Evolutionary conservation across 345 rosid species (phyloP), one percentile per base, ranked within the genome.

Genomic region (Turritis glabra): DNA sequence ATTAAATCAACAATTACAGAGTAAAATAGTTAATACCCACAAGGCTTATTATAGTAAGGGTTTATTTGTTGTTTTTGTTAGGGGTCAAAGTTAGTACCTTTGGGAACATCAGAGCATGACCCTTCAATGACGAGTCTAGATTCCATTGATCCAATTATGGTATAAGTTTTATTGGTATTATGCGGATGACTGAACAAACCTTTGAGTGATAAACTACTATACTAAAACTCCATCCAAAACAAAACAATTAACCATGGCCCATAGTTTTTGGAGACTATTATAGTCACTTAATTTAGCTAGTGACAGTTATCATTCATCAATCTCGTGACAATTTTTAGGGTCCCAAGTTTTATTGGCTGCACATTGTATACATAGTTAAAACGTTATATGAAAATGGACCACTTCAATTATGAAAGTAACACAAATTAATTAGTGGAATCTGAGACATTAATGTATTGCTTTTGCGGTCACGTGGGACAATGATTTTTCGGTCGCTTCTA

Each of bases 381-480:
- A 11, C 8, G 27, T 50, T 26, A 60, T 14, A 60, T 61, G 40
- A 48, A 60, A 72, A 64, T 50, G 60, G 76, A 37, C 76, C 76
- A 61, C 61, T 61, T 35, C 14, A 37, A 11, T 37, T 37, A 35
- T 35, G 4, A 37, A 37, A 3, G 13, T 37, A 37, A 11, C 40
- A 11, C 54, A 27, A 56, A 11, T 32, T 10, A 46, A 11, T 19
- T 6, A 64, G 41, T 64, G 29, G 56, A 22, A 60, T 7, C 25
- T 14, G 8, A n/a, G 2, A 55, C 64, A 43, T 14, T 14, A 46
- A 56, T 9, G 26, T 2, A 8, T 15, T 22, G 43, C 37, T 63
- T 44, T 40, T 44, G 53, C n/a, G 6, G 8, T 41, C 63, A 69
- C 73, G 30, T 69, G 64, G 18, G 29, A 69, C 64, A 29, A 27